Conservation (phyloP, 306 rosid genomes). For the Casuarina glauca region DNA sequence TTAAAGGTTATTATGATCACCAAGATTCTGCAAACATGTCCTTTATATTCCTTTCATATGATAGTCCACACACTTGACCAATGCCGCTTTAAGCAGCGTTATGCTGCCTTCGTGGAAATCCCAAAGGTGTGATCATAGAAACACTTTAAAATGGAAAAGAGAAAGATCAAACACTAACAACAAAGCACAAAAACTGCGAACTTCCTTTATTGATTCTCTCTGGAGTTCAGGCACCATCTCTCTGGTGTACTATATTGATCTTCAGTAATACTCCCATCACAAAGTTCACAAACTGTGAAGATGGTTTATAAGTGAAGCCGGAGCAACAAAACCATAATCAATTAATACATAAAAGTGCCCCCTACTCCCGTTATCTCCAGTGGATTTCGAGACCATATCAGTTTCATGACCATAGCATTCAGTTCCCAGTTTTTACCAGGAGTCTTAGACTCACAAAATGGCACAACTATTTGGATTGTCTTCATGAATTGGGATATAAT, state of each 20-base stretch:
- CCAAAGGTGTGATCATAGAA: background rate
- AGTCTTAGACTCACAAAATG: conserved; percentile 42
- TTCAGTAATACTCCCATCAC: too few relatives aligned
- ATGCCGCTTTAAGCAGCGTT: background rate
- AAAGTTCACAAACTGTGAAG: too few relatives aligned
- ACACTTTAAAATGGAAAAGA: background rate
- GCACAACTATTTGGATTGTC: conserved; percentile 77
- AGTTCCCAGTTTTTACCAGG: background rate
- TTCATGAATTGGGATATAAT: conserved; percentile 50
- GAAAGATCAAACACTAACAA: background rate
- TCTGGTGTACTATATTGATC: too few relatives aligned
- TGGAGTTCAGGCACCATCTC: background rate
- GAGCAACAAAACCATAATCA: too few relatives aligned
- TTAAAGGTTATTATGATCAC: background rate
- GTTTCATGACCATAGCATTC: background rate
- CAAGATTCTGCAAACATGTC: too few relatives aligned
- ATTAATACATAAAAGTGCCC: too few relatives aligned
- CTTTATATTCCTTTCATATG: background rate
- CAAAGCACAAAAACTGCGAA: background rate
- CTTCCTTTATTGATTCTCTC: background rate
- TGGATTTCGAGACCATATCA: background rate
- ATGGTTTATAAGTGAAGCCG: too few relatives aligned
- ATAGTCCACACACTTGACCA: background rate
- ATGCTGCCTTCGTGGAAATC: background rate
- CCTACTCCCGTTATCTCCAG: too few relatives aligned